A percentile compares a stretch with the other conserved stretches of the same genome.
Evolutionary conservation across 768 basidiomycete species (phyloP).

Genomic region (Megacollybia marginata): DNA sequence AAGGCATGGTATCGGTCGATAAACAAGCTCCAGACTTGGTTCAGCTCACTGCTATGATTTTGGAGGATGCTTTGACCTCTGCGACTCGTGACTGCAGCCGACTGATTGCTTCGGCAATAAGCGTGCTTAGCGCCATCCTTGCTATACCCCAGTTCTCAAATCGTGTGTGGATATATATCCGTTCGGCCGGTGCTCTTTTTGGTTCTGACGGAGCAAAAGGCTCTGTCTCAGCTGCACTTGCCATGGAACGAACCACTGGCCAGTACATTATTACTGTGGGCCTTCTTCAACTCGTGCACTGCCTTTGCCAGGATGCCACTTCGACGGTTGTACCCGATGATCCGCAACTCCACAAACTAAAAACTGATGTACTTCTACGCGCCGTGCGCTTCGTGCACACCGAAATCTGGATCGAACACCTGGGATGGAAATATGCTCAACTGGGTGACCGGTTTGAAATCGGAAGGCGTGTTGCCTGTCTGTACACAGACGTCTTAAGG

Average conservation of each 20-base stretch:
- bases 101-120: conserved; percentile 75
- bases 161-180: conserved; percentile 83
- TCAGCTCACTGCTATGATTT: conserved; percentile 71
- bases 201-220: conserved; percentile 50
- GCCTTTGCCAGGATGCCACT: conserved; percentile 69
- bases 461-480: conserved; percentile 51
- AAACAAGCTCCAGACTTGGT: conserved; percentile 44
- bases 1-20: conserved; percentile 20
- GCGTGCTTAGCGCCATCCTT: conserved; percentile 71
- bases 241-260: conserved; percentile 62
- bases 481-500: conserved; percentile 63
- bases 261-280: conserved; percentile 79
- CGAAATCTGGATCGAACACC: conserved; percentile 84
- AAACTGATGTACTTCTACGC: conserved; percentile 77
- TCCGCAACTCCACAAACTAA: conserved; percentile 58
- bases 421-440: conserved; percentile 80
- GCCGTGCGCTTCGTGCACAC: conserved; percentile 74
- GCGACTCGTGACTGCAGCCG: conserved; percentile 42
- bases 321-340: conserved; percentile 50
- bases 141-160: conserved; percentile 69
- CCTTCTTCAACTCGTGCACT: conserved; percentile 68
- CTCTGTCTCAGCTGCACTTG: conserved; percentile 59
- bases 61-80: conserved; percentile 69
- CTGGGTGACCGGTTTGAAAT: conserved; percentile 83
- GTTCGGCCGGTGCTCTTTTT: conserved; percentile 72